phyloP scores from a whole-genome alignment of 352 stramenopile species.

The Thraustochytrium striatum region DNA sequence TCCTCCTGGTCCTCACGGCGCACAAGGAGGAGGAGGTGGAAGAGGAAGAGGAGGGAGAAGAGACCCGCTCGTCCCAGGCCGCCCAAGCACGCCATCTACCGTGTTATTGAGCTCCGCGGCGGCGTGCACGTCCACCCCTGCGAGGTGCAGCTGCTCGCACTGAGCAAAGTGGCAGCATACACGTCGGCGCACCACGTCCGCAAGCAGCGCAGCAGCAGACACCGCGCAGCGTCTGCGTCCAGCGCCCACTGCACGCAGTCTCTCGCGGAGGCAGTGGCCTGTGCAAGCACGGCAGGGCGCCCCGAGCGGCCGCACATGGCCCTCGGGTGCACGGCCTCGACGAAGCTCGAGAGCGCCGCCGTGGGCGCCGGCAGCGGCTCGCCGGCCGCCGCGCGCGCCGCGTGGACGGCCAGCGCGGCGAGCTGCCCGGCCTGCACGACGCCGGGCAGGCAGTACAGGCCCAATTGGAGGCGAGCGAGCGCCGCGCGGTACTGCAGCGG shows the following conservation, averaged over 20 bases:
- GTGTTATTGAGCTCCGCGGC: no score
- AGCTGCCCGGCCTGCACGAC: slow-evolving; percentile 25
- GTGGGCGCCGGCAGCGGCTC: background rate
- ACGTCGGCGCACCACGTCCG: no score
- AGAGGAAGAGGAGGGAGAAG: no score
- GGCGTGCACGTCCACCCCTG: no score
- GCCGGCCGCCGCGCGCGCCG: background rate
- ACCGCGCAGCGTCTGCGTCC: background rate
- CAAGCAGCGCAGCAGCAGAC: no score
- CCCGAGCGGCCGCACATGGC: slow-evolving; percentile 6
- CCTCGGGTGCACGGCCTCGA: background rate
- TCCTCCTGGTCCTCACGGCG: no score
- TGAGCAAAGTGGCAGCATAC: no score
- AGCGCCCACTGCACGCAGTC: background rate
- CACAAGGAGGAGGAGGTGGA: no score
- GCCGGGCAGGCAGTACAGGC: background rate
- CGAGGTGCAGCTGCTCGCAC: no score
- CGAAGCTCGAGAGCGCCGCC: background rate
- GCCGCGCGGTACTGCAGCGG: slow-evolving; percentile 4
- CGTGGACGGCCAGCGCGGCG: background rate
- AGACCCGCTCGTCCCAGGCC: no score
- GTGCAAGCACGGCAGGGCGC: background rate
- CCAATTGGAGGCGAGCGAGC: slow-evolving; percentile 8
- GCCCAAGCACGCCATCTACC: no score
- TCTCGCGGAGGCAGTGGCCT: slow-evolving; percentile 8